Percentiles rank a stretch among this genome's conserved stretches.
phyloP scores from a whole-genome alignment of 225 moss, liverwort and hornwort genomes.

The Takakia lepidozioides region DNA sequence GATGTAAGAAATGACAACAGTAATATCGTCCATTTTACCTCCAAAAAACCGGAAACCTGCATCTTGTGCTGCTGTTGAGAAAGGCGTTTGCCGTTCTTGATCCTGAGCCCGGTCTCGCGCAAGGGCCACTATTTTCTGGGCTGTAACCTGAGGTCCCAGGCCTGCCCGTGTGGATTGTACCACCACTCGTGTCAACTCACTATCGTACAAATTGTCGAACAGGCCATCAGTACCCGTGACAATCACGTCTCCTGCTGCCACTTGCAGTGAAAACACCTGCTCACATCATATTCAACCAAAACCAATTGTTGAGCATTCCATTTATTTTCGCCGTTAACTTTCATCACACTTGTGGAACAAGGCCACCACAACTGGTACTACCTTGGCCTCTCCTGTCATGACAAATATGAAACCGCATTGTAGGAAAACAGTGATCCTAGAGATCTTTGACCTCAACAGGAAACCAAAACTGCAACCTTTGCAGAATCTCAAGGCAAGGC shows the following conservation, averaged over 20 bases:
- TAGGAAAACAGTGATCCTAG: too few species aligned
- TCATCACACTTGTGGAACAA: too few species aligned
- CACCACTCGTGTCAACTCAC: slow-evolving; percentile 64
- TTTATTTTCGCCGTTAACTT: too few species aligned
- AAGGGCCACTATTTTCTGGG: slow-evolving; percentile 65
- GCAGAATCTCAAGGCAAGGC: too few species aligned
- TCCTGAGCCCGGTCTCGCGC: slow-evolving; percentile 78
- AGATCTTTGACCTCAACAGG: too few species aligned
- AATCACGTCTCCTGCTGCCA: slow-evolving; percentile 70
- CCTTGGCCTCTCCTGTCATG: too few species aligned
- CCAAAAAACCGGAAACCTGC: slow-evolving; percentile 86
- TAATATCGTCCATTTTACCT: slow-evolving; percentile 96
- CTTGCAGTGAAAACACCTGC: slow-evolving; percentile 79
- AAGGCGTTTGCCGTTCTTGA: slow-evolving; percentile 69
- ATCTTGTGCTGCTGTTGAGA: slow-evolving; percentile 86
- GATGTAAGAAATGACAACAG: slow-evolving; percentile 85
- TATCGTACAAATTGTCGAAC: slow-evolving; percentile 88
- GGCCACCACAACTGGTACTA: too few species aligned
- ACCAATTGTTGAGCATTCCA: too few species aligned
- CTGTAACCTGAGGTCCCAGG: slow-evolving; percentile 60
- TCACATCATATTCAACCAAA: too few species aligned
- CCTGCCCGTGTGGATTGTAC: slow-evolving; percentile 61
- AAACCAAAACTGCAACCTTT: too few species aligned
- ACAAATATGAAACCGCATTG: too few species aligned
- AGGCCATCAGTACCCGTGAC: slow-evolving; percentile 89